Base-by-base conservation (phyloP, 2,329 filamentous ascomycete genomes). In the Claviceps paspali region DNA sequence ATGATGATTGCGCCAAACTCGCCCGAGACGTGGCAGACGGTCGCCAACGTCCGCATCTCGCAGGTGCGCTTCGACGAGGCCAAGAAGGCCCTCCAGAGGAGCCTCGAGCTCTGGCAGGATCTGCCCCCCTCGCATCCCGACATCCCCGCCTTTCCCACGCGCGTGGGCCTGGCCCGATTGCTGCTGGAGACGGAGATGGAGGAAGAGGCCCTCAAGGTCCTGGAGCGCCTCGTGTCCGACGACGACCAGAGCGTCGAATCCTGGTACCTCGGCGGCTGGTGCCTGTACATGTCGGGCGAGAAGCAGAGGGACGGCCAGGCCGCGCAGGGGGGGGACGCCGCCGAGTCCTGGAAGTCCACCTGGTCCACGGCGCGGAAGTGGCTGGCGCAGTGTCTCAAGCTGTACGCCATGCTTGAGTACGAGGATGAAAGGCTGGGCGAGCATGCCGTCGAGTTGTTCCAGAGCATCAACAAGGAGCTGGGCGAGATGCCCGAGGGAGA, bases 191-290 rank as follows among this genome's bases (percentile, higher is more conserved):
- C 85, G 12, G 79, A 79, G 44, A 74, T 94, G 74, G 80, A 92
- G 56, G 71, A 80, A 35, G 80, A 88, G 43, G 88, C 91, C 1
- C 73, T 93, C 40, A 74, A 82, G 39, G 86, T 96, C 3, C 64
- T 95, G 38, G 84, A 94, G 54, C 68, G 84, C 38, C 64, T 98
- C 37, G 75, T 93, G 28, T 67, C 73, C 26, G 91, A 98, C 54
- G 88, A 98, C 47, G 92, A 98, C 53, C 72, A 82, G 52, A 94
- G 88, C 55, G 82, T 98, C 15, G 91, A 98, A 60, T 82, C 84
- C 14, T 95, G 87, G 86, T 98, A 98, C 61, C 68, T 98, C 5
- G 91, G 91, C 30, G 92, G 91, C 4, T 96, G 88, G 83, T 87
- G 85, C 49, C 68, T 92, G 47, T 84, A 85, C 54, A 70, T 94